Base-by-base conservation (phyloP, 2,329 filamentous ascomycete species). In the Atkinsonella texensis region DNA sequence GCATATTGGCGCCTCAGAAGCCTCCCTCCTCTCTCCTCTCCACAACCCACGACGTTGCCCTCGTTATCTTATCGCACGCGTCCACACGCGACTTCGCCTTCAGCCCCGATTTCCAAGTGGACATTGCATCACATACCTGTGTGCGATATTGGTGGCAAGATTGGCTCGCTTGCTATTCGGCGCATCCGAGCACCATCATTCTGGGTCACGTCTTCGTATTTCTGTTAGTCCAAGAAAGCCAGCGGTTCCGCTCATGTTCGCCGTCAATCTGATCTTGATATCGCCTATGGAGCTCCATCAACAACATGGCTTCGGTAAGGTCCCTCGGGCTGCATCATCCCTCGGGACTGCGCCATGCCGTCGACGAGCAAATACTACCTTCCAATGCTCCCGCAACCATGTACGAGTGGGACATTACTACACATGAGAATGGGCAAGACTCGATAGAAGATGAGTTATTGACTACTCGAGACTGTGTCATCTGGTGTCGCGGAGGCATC, bases 301-400 rank as follows among this genome's bases (percentile, higher is more conserved):
- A 43, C 28, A 62, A 59, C 49, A 98, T 98, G 94, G 91, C 91
- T 60, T 83, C 86, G 65, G 81, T 96, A 70, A 87, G 82, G 68
- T 96, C 91, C 57, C 79, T 96, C 62, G 93, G 93, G 67, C 76
- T 95, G 63, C 91, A 97, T 73, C 83, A 86, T 71, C 90, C 94
- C 54, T 81, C 86, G 55, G 89, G 85, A 57, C 76, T 97, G 57
- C 81, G 81, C 55, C 89, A 93, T 72, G 83, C 95, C 57, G 79
- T 95, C 59, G 77, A 84, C 59, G 90, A 97, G 68, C 79, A 82
- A 53, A 77, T 95, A 41, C 74, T 97, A 2, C 79, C 84, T 17
- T 68, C 76, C 45, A 78, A 93, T 55, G 79, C 87, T 3, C 69
- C 79, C 17, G 68, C 79, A 28, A 74, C 80, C 35, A 76, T 77